These are phyloP conservation scores for Omphalotus olearius DNA, from an alignment of 1,284 basidiomycete species.

Conservation along the genomic window DNA sequence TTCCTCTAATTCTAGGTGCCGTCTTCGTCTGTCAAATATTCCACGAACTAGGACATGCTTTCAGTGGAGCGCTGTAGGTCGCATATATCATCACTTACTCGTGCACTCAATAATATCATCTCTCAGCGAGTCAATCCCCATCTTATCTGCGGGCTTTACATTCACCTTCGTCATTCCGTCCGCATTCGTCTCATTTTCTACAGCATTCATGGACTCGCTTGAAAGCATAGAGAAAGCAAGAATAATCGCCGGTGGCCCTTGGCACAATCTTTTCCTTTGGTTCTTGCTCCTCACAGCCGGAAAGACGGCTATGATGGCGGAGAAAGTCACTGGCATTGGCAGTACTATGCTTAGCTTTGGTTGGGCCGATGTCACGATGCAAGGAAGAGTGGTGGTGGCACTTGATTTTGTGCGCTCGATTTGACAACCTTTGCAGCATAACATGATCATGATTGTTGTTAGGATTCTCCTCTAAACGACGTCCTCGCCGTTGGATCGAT, in stretches of 20 bases:
- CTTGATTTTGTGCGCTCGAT: slow-evolving; percentile 40
- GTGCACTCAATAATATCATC: slow-evolving; percentile 35
- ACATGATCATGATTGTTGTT: not conserved
- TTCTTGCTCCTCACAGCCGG: slow-evolving; percentile 30
- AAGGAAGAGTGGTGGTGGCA: slow-evolving; percentile 47
- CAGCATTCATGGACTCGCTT: slow-evolving; percentile 35
- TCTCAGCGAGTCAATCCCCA: slow-evolving; percentile 33
- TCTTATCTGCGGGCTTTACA: slow-evolving; percentile 53
- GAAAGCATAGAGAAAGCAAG: slow-evolving; percentile 41
- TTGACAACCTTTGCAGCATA: not conserved
- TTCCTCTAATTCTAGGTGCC: slow-evolving; percentile 55
- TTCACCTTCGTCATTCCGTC: slow-evolving; percentile 58
- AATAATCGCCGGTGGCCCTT: slow-evolving; percentile 63
- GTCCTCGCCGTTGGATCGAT: slow-evolving; percentile 51
- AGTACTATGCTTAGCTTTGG: slow-evolving; percentile 32
- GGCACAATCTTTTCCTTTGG: slow-evolving; percentile 60
- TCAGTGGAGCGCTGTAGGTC: slow-evolving; percentile 62
- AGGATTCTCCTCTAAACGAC: slow-evolving; percentile 53
- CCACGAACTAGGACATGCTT: slow-evolving; percentile 70
- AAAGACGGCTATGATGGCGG: slow-evolving; percentile 18
- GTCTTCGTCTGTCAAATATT: slow-evolving; percentile 56
- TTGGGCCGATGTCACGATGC: slow-evolving; percentile 44
- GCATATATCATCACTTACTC: not conserved
- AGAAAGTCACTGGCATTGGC: slow-evolving; percentile 17
- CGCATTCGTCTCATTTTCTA: slow-evolving; percentile 63